Evolutionary conservation across 176 grass and related monocot species (phyloP).

Genomic region (Alloteropsis semialata): DNA sequence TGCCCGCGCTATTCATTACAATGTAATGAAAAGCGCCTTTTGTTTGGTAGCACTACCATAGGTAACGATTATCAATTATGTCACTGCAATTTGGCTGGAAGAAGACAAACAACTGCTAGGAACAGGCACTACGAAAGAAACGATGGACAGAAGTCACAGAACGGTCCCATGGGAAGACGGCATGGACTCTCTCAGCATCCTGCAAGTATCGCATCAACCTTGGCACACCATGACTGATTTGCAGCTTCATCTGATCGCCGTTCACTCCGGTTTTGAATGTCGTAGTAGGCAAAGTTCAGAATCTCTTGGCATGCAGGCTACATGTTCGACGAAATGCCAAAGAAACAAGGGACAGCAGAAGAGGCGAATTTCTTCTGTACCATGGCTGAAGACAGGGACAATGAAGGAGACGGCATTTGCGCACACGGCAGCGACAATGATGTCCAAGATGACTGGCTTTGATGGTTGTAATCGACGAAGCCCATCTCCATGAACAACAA

Average conservation of each 20-base stretch:
- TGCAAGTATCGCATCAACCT: constrained; percentile 69
- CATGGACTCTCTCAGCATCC: constrained; percentile 65
- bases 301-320: not conserved
- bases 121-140: not conserved
- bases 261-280: constrained; percentile 73
- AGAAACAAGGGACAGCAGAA: not conserved
- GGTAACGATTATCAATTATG: too few species aligned
- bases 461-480: constrained; percentile 94
- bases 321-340: constrained; percentile 23
- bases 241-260: constrained; percentile 92
- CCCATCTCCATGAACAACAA: constrained; percentile 97
- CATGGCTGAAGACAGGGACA: constrained; percentile 80
- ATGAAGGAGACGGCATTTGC: constrained; percentile 91
- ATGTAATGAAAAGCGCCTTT: too few species aligned
- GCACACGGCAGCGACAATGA: constrained; percentile 71
- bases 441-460: constrained; percentile 91
- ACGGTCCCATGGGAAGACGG: constrained; percentile 79
- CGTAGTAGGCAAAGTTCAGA: too few species aligned
- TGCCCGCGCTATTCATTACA: too few species aligned
- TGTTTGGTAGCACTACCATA: too few species aligned
- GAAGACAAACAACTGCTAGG: too few species aligned
- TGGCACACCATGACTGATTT: constrained; percentile 86
- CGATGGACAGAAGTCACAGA: not conserved
- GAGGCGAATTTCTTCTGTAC: constrained; percentile 35
- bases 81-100: too few species aligned